Base-by-base conservation (phyloP, 164 flowering plant genomes). In the Pachysandra terminalis region DNA sequence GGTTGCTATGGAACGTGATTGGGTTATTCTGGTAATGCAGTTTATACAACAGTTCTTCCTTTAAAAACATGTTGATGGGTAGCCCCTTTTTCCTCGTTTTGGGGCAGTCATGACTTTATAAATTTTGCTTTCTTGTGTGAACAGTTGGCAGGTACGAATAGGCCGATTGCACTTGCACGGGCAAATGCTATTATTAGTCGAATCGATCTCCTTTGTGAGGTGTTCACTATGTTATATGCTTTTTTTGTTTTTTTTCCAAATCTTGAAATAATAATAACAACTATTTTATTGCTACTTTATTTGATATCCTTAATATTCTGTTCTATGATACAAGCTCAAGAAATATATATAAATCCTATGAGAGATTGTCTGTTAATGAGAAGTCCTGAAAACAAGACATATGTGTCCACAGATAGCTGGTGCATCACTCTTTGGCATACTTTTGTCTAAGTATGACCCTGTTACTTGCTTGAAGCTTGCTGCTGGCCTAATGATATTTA, bases 201-300 rank as follows among this genome's bases (percentile, higher is more conserved):
- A 60, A 89, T 96, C 66, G 95, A 90, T 81, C 96, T 96, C 61
- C 84, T 91, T 22, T 96, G 93, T 75, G 97, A 96, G 97, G 99
- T 96, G 65, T 49, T 64, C 32, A 24, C 26, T 2, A 19, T 51
- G 51, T 32, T 32, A n/a, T 7, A 3, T 7, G 3, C 37, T 32
- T 7, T 32, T 32, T 32, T 32, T n/a, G n/a, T 32, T 32, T 32
- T 32, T 3, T 32, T n/a, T n/a, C n/a, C n/a, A n/a, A n/a, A n/a
- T n/a, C n/a, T n/a, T n/a, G n/a, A n/a, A n/a, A n/a, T n/a, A n/a
- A n/a, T n/a, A n/a, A n/a, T n/a, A n/a, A n/a, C n/a, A n/a, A n/a
- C n/a, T n/a, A n/a, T n/a, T n/a, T n/a, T n/a, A n/a, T 32, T 32
- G 37, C 3, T 7, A 32, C 7, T 32, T 32, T 32, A 3, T 32